Percentiles rank a stretch among this genome's conserved stretches.
These are phyloP conservation scores for Trichoderma sp. DNA, from an alignment of 2,329 filamentous ascomycete genomes.

Conservation along the genomic window DNA sequence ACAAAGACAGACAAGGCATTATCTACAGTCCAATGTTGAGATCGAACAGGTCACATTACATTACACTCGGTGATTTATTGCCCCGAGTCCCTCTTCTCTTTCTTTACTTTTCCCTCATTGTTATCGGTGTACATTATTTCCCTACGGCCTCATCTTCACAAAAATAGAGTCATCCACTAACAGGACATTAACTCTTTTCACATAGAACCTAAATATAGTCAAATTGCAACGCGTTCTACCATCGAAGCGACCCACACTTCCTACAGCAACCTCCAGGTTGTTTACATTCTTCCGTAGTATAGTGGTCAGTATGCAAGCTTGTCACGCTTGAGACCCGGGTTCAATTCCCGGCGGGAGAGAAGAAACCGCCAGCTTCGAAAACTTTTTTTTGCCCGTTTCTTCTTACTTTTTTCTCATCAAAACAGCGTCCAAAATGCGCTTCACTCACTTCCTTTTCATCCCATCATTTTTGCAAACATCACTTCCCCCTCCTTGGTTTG, in stretches of 20 bases:
- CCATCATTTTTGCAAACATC: neutral
- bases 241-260: slow-evolving; percentile 14
- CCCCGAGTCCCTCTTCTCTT: neutral
- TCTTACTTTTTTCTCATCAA: neutral
- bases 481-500: neutral
- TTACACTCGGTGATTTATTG: neutral
- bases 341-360: slow-evolving; percentile 28
- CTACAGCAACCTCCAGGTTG: slow-evolving; percentile 11
- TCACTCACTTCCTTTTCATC: neutral
- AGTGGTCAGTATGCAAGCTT: slow-evolving; percentile 28
- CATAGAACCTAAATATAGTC: neutral
- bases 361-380: slow-evolving; percentile 19
- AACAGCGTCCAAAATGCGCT: neutral
- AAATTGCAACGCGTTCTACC: neutral
- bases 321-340: slow-evolving; percentile 28
- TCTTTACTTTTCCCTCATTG: neutral
- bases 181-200: fast-evolving
- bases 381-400: neutral
- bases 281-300: slow-evolving; percentile 25
- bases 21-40: neutral
- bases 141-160: neutral
- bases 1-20: neutral
- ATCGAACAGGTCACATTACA: neutral
- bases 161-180: neutral
- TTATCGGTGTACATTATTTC: neutral